Conservation (phyloP, 495 filamentous ascomycete species). For the Podospora conica region DNA sequence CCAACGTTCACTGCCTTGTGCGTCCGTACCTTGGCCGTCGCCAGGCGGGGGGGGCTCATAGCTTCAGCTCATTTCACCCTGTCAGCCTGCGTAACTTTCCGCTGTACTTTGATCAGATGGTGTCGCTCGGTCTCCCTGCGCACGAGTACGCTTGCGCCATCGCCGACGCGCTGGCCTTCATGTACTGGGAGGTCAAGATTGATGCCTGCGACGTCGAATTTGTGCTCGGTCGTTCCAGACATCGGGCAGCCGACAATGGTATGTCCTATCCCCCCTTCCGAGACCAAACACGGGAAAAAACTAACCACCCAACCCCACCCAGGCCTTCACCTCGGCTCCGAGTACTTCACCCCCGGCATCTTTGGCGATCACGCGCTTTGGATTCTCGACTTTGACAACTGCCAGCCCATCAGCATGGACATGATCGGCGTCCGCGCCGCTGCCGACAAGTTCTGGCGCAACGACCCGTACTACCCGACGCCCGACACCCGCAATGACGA, state of each 20-base stretch:
- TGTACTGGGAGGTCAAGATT: slow-evolving; percentile 38
- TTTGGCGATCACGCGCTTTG: slow-evolving; percentile 32
- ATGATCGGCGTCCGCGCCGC: slow-evolving; percentile 28
- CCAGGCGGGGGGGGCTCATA: not conserved
- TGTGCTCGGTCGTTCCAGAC: slow-evolving; percentile 33
- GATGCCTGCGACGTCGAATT: slow-evolving; percentile 48
- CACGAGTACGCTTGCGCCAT: slow-evolving; percentile 26
- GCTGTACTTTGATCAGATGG: slow-evolving; percentile 44
- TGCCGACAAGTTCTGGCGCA: slow-evolving; percentile 29
- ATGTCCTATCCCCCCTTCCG: not conserved
- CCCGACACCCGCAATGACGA: slow-evolving; percentile 12
- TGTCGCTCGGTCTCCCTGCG: slow-evolving; percentile 29
- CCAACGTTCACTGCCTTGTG: slow-evolving; percentile 39
- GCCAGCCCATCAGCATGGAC: slow-evolving; percentile 29
- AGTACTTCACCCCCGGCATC: slow-evolving; percentile 4
- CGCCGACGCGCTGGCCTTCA: slow-evolving; percentile 39
- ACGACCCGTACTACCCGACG: slow-evolving; percentile 40
- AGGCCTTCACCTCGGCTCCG: slow-evolving; percentile 1
- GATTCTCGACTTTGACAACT: slow-evolving; percentile 46
- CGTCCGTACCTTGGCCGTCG: slow-evolving; percentile 41
- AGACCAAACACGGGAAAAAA: not conserved
- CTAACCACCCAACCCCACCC: not conserved
- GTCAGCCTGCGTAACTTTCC: slow-evolving; percentile 44
- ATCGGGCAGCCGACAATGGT: not conserved
- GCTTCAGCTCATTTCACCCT: not conserved